Conservation (phyloP, 345 rosid genomes). For the Brassica nigra region DNA sequence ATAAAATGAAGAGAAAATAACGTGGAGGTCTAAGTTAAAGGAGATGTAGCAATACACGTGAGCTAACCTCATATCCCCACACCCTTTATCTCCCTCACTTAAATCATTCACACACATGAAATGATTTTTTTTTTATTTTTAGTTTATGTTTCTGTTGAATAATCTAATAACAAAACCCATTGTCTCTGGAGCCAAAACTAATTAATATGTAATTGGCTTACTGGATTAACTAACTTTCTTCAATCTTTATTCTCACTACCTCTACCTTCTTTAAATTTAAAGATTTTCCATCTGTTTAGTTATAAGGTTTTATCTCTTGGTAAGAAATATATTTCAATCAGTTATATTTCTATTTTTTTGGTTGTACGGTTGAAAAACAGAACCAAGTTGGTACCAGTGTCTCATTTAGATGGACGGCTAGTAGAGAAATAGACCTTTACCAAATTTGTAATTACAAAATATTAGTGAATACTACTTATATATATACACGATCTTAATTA, state of each 20-base stretch:
- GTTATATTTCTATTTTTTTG: slow-evolving; percentile 17
- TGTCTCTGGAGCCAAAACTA: slow-evolving; percentile 20
- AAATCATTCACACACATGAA: slow-evolving; percentile 46
- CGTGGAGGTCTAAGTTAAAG: slow-evolving; percentile 42
- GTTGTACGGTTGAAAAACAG: slow-evolving; percentile 19
- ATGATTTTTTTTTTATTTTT: slow-evolving; percentile 37
- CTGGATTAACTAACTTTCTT: background rate
- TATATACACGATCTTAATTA: slow-evolving; percentile 8
- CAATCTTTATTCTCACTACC: background rate
- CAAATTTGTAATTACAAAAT: background rate
- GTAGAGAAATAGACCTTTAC: slow-evolving; percentile 2
- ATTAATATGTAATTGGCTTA: slow-evolving; percentile 10
- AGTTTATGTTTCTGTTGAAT: slow-evolving; percentile 4
- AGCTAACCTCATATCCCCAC: slow-evolving; percentile 75
- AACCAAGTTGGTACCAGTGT: slow-evolving; percentile 14
- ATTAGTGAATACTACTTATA: background rate
- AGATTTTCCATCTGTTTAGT: slow-evolving; percentile 1
- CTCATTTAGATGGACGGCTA: slow-evolving; percentile 23
- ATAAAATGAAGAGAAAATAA: too few species aligned
- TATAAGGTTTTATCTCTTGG: background rate
- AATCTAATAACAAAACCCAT: slow-evolving; percentile 3
- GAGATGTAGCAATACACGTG: slow-evolving; percentile 73
- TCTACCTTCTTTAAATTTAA: background rate
- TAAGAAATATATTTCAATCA: slow-evolving; percentile 16
- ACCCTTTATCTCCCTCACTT: slow-evolving; percentile 52